A percentile compares a stretch with the other conserved stretches of the same genome.
Conservation (phyloP, 2,329 filamentous ascomycete genomes). For the Lachnellula arida region DNA sequence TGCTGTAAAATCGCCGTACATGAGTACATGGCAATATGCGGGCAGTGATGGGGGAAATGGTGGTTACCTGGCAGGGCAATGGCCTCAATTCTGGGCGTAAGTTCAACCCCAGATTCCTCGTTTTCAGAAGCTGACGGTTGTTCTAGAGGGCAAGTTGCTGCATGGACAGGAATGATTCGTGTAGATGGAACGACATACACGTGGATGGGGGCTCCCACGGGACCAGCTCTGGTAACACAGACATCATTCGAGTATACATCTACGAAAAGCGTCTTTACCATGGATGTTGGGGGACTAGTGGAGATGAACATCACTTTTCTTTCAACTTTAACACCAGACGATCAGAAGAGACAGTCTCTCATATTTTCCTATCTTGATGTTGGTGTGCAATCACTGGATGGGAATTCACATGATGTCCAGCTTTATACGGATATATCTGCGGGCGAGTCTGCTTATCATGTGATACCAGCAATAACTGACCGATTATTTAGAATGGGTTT, state of each 20-base stretch:
- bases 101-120: constrained; percentile 27
- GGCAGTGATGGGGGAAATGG: constrained; percentile 58
- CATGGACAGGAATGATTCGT: constrained; percentile 64
- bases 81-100: constrained; percentile 66
- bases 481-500: constrained; percentile 60
- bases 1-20: constrained; percentile 69
- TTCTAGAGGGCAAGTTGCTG: constrained; percentile 49
- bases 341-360: constrained; percentile 63
- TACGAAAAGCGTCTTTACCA: constrained; percentile 65
- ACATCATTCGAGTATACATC: constrained; percentile 65
- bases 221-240: constrained; percentile 51
- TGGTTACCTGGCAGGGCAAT: constrained; percentile 63
- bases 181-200: constrained; percentile 61
- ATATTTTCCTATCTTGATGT: constrained; percentile 67
- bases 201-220: constrained; percentile 58
- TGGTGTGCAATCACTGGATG: constrained; percentile 58
- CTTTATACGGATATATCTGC: constrained; percentile 70
- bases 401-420: constrained; percentile 57
- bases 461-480: constrained; percentile 1
- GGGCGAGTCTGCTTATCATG: constrained; percentile 40
- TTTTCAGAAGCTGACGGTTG: constrained; percentile 1
- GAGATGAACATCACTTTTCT: constrained; percentile 65
- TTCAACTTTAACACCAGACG: constrained; percentile 63
- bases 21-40: constrained; percentile 64
- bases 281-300: constrained; percentile 57